phyloP scores from a whole-genome alignment of 805 yeast genomes.

The Candida montana region DNA sequence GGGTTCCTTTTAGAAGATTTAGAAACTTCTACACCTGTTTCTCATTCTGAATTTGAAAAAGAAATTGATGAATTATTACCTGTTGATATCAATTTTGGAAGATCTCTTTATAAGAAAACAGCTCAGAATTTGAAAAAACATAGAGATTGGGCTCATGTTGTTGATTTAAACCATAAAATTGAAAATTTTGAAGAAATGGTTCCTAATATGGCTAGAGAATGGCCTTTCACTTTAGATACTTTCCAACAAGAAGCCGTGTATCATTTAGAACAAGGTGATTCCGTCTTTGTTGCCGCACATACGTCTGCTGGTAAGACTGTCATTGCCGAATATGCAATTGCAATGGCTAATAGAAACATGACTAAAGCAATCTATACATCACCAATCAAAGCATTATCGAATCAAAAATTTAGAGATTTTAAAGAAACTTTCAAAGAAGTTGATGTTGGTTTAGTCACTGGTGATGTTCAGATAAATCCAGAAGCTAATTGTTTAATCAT shows the following conservation, averaged over 20 bases:
- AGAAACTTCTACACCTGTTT: background rate
- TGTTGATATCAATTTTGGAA: constrained; percentile 41
- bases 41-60: constrained; percentile 18
- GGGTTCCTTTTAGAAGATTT: constrained; percentile 6
- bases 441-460: constrained; percentile 92
- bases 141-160: constrained; percentile 91
- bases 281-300: constrained; percentile 98
- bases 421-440: constrained; percentile 70
- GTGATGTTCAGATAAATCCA: constrained; percentile 96
- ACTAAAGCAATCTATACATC: constrained; percentile 95
- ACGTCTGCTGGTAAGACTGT: constrained; percentile 99
- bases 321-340: constrained; percentile 96
- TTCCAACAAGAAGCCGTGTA: constrained; percentile 97
- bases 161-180: constrained; percentile 76
- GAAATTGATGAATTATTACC: constrained; percentile 51
- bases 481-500: constrained; percentile 94
- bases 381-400: constrained; percentile 86
- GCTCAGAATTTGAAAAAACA: constrained; percentile 27
- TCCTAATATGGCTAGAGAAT: constrained; percentile 87
- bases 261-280: constrained; percentile 95
- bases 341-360: constrained; percentile 94
- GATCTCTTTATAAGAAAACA: constrained; percentile 25
- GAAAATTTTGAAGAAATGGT: constrained; percentile 83
- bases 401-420: constrained; percentile 87
- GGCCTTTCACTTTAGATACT: constrained; percentile 93